These are phyloP conservation scores for Zoysia japonica DNA, from an alignment of 176 grass and related monocot genomes.

Conservation along the genomic window DNA sequence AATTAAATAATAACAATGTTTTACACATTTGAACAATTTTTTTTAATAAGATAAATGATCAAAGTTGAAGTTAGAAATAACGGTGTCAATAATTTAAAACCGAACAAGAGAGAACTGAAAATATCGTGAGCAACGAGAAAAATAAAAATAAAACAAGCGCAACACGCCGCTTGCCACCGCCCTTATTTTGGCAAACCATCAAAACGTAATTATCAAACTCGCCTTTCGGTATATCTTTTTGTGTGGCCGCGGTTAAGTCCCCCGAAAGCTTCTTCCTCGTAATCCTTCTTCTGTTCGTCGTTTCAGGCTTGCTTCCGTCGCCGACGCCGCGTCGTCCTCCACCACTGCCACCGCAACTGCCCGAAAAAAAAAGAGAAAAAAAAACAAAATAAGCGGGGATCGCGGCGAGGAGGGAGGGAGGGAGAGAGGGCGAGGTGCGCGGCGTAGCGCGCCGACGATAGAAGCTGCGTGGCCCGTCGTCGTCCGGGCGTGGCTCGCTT, in stretches of 20 bases:
- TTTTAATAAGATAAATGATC: no score
- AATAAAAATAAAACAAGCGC: neutral
- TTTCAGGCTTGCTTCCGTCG: neutral
- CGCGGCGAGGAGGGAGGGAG: neutral
- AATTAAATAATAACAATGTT: no score
- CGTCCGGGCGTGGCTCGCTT: neutral
- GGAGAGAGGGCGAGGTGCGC: no score
- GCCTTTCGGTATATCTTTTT: neutral
- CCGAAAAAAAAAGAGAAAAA: neutral
- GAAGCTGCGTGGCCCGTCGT: neutral
- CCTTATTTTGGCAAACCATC: slow-evolving; percentile 29
- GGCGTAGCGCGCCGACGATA: neutral
- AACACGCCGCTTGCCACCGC: slow-evolving; percentile 20
- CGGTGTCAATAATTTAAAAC: no score
- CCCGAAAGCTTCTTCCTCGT: no score
- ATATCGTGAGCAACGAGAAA: no score
- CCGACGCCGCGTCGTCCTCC: neutral
- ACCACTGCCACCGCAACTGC: neutral
- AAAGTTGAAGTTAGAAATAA: no score
- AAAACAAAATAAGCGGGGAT: neutral
- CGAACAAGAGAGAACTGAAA: no score
- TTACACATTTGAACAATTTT: no score
- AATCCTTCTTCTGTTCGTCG: no score
- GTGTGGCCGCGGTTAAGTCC: slow-evolving; percentile 35
- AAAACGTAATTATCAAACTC: slow-evolving; percentile 12